Evolutionary conservation across 495 filamentous ascomycete genomes (phyloP), one percentile per base, ranked within the genome.

Genomic region (Endocarpon pusillum): DNA sequence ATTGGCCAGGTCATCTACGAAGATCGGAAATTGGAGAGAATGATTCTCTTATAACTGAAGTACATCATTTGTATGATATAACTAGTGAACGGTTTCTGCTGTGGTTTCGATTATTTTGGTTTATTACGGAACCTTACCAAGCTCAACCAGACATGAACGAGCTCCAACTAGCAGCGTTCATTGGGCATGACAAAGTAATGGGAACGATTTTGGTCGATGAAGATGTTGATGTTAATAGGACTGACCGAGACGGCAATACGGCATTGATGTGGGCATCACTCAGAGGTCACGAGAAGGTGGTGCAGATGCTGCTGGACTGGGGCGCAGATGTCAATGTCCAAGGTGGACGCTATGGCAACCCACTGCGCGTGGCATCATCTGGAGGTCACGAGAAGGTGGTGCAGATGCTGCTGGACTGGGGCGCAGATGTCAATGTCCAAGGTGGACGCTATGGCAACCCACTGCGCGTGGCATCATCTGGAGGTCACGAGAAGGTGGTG

Each of bases 1-100:
- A 46, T 39, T 52, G 46, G 48, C 32, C 46, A 1, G 43, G 45
- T 34, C 48, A 52, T 19, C 32, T 38, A 26, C 38, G 48, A 33
- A 14, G 19, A 31, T n/a, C 28, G 5, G 5, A 31, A 31, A 14
- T 5, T 5, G 12, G 5, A 7, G 4, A n/a, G 7, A 31, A 42
- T 31, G 30, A 18, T 20, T 37, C 35, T 24, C 35, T 33, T 34
- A 37, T 35, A 35, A 40, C 35, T 36, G 40, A 41, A 21, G 19
- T 31, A 5, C 19, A 5, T 14, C 5, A 31, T 15, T 4, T 31
- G 5, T 31, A 31, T 14, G 28, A 31, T 31, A 5, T 17, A 5
- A 17, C 5, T 5, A 31, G 28, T n/a, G n/a, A 5, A 6, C 4
- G 5, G 12, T 14, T 6, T 31, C 12, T n/a, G 5, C 19, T 31